phyloP scores from a whole-genome alignment of 83 land plant genomes.

The Picea abies region DNA sequence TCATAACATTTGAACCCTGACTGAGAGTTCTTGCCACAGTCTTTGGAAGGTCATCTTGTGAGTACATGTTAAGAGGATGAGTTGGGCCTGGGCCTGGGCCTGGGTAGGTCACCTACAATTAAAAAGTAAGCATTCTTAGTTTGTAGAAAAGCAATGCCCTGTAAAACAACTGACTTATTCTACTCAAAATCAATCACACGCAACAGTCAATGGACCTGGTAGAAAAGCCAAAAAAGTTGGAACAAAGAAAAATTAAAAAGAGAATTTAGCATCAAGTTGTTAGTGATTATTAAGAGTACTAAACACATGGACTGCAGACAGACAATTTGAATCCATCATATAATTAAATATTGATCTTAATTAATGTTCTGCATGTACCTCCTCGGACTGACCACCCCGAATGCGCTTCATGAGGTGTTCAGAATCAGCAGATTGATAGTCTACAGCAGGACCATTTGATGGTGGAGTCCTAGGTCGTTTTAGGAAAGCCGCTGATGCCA shows the following conservation, averaged over 20 bases:
- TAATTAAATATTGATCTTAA: background rate
- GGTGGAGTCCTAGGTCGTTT: slow-evolving; percentile 86
- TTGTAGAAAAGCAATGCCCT: background rate
- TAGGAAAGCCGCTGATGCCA: slow-evolving; percentile 55
- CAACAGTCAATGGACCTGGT: background rate
- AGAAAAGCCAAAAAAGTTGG: background rate
- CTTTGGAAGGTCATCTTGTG: slow-evolving; percentile 88
- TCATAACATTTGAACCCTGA: slow-evolving; percentile 92
- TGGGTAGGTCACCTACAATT: slow-evolving; percentile 41
- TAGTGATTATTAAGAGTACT: background rate
- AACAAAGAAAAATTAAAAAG: slow-evolving; percentile 2
- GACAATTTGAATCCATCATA: background rate
- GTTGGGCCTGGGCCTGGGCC: slow-evolving; percentile 26
- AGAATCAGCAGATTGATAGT: slow-evolving; percentile 89
- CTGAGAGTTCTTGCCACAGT: slow-evolving; percentile 63
- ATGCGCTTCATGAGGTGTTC: slow-evolving; percentile 82
- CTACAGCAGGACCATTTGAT: slow-evolving; percentile 59
- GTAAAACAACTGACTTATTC: background rate
- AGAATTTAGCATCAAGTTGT: background rate
- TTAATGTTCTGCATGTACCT: slow-evolving; percentile 36
- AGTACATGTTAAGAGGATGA: slow-evolving; percentile 53
- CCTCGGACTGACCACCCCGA: slow-evolving; percentile 69
- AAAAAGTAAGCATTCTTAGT: background rate
- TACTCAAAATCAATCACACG: background rate
- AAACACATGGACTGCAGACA: background rate